These are phyloP conservation scores for Microcos paniculata DNA, from an alignment of 345 rosid species.

Conservation along the genomic window DNA sequence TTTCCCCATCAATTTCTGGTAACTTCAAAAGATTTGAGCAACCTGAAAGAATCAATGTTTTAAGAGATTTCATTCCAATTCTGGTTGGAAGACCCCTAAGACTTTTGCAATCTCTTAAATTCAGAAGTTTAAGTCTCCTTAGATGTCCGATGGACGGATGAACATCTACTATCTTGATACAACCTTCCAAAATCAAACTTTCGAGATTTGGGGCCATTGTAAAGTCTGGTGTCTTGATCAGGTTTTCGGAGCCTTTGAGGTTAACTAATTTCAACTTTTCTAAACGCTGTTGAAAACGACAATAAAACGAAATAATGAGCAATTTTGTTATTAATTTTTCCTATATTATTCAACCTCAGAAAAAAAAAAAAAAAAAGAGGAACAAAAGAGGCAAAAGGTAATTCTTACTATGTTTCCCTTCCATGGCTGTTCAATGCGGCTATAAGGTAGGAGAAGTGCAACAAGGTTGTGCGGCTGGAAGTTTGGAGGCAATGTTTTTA, in stretches of 20 bases:
- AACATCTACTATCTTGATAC: too few relatives aligned
- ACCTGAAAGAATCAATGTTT: conserved; percentile 28
- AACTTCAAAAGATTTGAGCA: conserved; percentile 28
- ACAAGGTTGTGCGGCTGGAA: conserved; percentile 29
- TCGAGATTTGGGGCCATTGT: too few relatives aligned
- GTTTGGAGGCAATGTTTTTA: conserved; percentile 29
- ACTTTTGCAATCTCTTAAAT: too few relatives aligned
- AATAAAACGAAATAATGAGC: too few relatives aligned
- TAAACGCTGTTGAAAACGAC: background rate
- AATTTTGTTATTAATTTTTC: background rate
- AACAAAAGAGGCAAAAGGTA: background rate
- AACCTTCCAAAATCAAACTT: too few relatives aligned
- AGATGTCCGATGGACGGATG: too few relatives aligned
- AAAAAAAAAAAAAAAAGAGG: too few relatives aligned
- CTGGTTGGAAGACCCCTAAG: conserved; percentile 20
- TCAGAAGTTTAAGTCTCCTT: too few relatives aligned
- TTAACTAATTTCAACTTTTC: conserved; percentile 5
- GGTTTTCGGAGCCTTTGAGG: conserved; percentile 23
- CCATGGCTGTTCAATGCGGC: conserved; percentile 34
- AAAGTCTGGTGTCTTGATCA: conserved; percentile 22
- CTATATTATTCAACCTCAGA: background rate
- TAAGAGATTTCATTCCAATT: conserved; percentile 17
- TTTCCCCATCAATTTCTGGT: conserved; percentile 22
- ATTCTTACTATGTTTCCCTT: conserved; percentile 21
- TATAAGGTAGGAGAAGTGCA: conserved; percentile 26